Conservation (phyloP, 108 stramenopile genomes). For the Conticribra guillardii region DNA sequence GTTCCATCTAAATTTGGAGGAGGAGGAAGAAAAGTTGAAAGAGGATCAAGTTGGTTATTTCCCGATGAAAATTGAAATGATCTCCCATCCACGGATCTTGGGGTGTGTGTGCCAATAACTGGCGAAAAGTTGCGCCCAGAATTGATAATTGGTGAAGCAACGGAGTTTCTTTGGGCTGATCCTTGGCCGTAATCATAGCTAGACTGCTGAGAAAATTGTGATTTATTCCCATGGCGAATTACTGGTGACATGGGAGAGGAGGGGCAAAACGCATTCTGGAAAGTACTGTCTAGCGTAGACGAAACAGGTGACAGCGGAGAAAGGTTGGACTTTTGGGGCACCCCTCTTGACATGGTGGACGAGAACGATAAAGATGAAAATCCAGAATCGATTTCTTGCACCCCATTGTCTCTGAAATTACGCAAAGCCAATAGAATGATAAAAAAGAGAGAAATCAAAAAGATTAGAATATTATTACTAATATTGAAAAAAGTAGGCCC, state of each 20-base stretch:
- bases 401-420: constrained; percentile 17
- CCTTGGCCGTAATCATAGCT: constrained; percentile 29
- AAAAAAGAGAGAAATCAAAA: background rate
- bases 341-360: constrained; percentile 28
- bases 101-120: constrained; percentile 3
- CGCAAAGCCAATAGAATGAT: background rate
- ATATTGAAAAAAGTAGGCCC: background rate
- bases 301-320: constrained; percentile 10
- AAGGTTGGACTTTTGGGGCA: constrained; percentile 8
- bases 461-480: background rate
- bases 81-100: constrained; percentile 10
- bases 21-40: constrained; percentile 25
- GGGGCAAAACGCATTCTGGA: constrained; percentile 22
- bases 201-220: constrained; percentile 18
- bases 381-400: constrained; percentile 29
- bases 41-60: constrained; percentile 16
- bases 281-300: constrained; percentile 14
- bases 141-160: constrained; percentile 24
- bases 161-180: constrained; percentile 6
- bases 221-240: constrained; percentile 10
- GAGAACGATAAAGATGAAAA: constrained; percentile 25
- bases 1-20: constrained; percentile 34
- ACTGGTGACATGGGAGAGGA: constrained; percentile 31
- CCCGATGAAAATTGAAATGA: constrained; percentile 22
- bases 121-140: constrained; percentile 16